Conservation (phyloP, 805 yeast genomes). For the Saccharomycopsis javanensis region DNA sequence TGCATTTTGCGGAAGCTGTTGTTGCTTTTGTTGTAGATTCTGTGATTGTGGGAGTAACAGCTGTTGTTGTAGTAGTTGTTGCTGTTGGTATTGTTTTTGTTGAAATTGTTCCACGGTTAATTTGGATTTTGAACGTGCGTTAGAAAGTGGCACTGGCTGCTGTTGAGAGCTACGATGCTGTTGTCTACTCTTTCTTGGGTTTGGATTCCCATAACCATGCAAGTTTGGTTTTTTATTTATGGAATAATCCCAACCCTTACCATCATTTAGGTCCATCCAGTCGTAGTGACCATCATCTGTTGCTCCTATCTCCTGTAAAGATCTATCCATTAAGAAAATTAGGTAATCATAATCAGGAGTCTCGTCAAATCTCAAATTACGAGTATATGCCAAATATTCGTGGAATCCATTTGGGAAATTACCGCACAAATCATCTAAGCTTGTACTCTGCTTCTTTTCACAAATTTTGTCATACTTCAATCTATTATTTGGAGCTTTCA, state of each 20-base stretch:
- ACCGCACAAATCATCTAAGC: slow-evolving; percentile 48
- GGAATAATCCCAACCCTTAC: slow-evolving; percentile 72
- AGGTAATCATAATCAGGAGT: slow-evolving; percentile 70
- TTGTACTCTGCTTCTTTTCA: slow-evolving; percentile 63
- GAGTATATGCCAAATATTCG: slow-evolving; percentile 58
- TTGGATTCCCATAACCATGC: slow-evolving; percentile 75
- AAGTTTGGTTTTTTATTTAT: slow-evolving; percentile 70
- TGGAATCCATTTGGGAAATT: slow-evolving; percentile 67
- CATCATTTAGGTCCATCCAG: slow-evolving; percentile 73
- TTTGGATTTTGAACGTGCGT: slow-evolving; percentile 7
- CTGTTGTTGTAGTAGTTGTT: not conserved
- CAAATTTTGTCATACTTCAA: slow-evolving; percentile 79
- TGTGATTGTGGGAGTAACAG: slow-evolving; percentile 2
- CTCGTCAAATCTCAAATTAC: slow-evolving; percentile 64
- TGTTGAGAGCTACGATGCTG: slow-evolving; percentile 23
- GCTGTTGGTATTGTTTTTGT: slow-evolving; percentile 10
- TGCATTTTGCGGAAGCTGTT: not conserved
- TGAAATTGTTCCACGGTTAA: slow-evolving; percentile 19
- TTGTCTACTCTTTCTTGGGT: slow-evolving; percentile 32
- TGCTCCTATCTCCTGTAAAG: slow-evolving; percentile 47
- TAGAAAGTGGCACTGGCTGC: slow-evolving; percentile 23
- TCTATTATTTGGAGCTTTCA: slow-evolving; percentile 79
- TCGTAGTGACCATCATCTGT: slow-evolving; percentile 62
- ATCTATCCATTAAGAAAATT: slow-evolving; percentile 49
- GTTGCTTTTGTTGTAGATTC: slow-evolving; percentile 2